Conservation (phyloP, 768 basidiomycete genomes). For the Macrocybe gigantea region DNA sequence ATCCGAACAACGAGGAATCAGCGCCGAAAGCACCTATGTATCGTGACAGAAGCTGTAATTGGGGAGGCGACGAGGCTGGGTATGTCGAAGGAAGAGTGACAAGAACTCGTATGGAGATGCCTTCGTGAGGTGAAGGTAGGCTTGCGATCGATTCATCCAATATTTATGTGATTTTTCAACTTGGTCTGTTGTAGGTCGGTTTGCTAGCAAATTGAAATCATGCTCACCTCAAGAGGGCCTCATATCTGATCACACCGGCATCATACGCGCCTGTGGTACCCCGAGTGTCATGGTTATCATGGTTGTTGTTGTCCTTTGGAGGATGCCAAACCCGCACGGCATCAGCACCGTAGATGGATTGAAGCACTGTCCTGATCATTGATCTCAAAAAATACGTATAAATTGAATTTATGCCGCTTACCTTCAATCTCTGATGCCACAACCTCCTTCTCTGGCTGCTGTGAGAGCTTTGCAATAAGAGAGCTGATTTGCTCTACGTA, state of each 20-base stretch:
- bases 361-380: slow-evolving; percentile 45
- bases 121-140: slow-evolving; percentile 48
- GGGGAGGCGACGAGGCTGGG: slow-evolving; percentile 65
- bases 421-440: slow-evolving; percentile 46
- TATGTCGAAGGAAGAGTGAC: slow-evolving; percentile 59
- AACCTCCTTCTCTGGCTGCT: slow-evolving; percentile 30
- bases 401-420: slow-evolving; percentile 7
- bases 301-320: slow-evolving; percentile 15
- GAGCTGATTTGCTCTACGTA: slow-evolving; percentile 24
- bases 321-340: slow-evolving; percentile 57
- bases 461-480: slow-evolving; percentile 26
- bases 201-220: slow-evolving; percentile 3
- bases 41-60: slow-evolving; percentile 78
- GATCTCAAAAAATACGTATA: neutral
- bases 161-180: neutral
- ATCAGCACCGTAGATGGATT: slow-evolving; percentile 75
- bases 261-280: neutral
- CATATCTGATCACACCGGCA: slow-evolving; percentile 52
- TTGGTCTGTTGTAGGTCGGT: too few relatives aligned
- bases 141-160: slow-evolving; percentile 29
- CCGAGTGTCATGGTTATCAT: too few relatives aligned
- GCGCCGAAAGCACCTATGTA: slow-evolving; percentile 80
- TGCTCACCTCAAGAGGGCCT: slow-evolving; percentile 58
- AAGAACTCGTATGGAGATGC: slow-evolving; percentile 44
- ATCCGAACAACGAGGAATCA: slow-evolving; percentile 68